Percentiles rank a stretch among this genome's conserved stretches.
These are phyloP conservation scores for Glaciozyma martinii DNA, from an alignment of 768 basidiomycete genomes.

Conservation along the genomic window DNA sequence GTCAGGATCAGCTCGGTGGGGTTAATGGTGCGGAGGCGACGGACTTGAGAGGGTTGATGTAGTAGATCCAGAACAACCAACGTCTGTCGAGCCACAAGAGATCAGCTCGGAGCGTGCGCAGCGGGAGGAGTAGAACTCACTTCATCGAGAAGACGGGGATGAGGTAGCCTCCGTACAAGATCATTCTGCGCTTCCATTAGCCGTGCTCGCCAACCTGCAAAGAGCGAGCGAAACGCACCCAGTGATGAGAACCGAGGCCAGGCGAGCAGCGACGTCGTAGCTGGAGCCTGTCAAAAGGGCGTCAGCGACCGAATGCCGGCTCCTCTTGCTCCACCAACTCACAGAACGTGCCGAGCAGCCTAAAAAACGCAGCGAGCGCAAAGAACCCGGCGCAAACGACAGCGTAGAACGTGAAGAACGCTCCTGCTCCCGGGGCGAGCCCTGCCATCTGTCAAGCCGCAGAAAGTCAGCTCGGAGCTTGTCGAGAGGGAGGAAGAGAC, in stretches of 20 bases:
- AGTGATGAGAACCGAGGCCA: constrained; percentile 3
- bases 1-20: too few species aligned
- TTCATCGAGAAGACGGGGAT: constrained; percentile 19
- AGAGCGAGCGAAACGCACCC: too few species aligned
- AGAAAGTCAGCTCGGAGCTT: too few species aligned
- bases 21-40: too few species aligned
- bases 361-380: constrained; percentile 31
- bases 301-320: too few species aligned
- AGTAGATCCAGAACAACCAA: constrained; percentile 25
- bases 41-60: constrained; percentile 13
- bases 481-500: too few species aligned
- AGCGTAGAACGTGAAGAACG: constrained; percentile 49
- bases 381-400: constrained; percentile 30
- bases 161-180: constrained; percentile 12
- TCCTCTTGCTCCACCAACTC: too few species aligned
- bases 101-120: too few species aligned
- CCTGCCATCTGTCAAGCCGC: constrained; percentile 36
- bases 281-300: not conserved
- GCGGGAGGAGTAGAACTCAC: too few species aligned
- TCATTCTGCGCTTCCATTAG: too few species aligned
- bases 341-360: constrained; percentile 6
- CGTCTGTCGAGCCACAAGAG: too few species aligned
- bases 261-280: constrained; percentile 1
- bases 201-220: too few species aligned
- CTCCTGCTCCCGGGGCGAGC: constrained; percentile 34